A percentile compares a stretch with the other conserved stretches of the same genome.
Evolutionary conservation across 2,329 filamentous ascomycete genomes (phyloP).

Genomic region (Exophiala calicioides): DNA sequence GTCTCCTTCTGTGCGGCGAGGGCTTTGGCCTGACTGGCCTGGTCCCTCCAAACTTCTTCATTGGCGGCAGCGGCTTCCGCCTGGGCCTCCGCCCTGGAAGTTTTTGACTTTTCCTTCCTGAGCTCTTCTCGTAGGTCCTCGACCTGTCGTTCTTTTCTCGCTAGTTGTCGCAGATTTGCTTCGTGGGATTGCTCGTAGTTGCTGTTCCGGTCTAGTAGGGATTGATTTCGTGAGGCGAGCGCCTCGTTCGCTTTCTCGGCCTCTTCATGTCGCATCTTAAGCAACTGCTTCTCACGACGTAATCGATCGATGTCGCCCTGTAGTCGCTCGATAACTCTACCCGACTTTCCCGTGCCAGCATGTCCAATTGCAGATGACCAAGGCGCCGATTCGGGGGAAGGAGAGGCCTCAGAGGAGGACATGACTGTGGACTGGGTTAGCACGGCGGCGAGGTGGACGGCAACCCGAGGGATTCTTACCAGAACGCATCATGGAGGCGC

Average conservation of each 20-base stretch:
- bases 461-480: constrained; percentile 11
- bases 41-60: constrained; percentile 32
- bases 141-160: constrained; percentile 50
- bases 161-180: constrained; percentile 47
- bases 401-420: constrained; percentile 25
- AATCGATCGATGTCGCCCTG: constrained; percentile 53
- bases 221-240: constrained; percentile 46
- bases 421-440: constrained; percentile 18
- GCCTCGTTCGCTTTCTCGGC: constrained; percentile 49
- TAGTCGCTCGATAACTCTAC: constrained; percentile 52
- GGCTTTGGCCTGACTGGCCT: constrained; percentile 34
- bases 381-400: constrained; percentile 37
- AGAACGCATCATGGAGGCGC: constrained; percentile 28
- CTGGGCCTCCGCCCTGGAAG: constrained; percentile 43
- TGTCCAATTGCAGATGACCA: constrained; percentile 54
- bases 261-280: constrained; percentile 49
- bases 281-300: constrained; percentile 48
- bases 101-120: constrained; percentile 44
- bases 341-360: constrained; percentile 52
- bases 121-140: constrained; percentile 45
- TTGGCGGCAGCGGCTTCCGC: constrained; percentile 32
- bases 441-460: background rate
- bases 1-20: constrained; percentile 31
- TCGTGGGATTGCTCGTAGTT: constrained; percentile 51
- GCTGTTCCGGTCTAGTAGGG: constrained; percentile 47